phyloP scores from a whole-genome alignment of 2,329 filamentous ascomycete species.

The Cladobotryum mycophilum region DNA sequence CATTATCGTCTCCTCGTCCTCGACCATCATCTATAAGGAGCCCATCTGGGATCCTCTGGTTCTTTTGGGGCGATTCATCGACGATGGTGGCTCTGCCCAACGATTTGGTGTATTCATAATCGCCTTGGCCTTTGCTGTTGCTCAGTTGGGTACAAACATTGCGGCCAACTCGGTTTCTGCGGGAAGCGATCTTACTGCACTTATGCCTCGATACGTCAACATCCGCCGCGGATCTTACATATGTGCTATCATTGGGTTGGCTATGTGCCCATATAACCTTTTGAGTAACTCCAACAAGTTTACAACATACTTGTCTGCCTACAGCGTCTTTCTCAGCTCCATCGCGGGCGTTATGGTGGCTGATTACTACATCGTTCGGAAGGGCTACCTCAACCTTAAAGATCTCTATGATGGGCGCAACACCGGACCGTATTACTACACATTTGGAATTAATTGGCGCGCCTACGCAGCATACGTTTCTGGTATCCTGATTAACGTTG shows the following conservation, averaged over 20 bases:
- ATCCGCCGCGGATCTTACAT: constrained; percentile 85
- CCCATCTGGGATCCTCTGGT: constrained; percentile 69
- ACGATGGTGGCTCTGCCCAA: constrained; percentile 61
- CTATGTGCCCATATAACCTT: constrained; percentile 83
- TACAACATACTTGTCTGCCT: constrained; percentile 85
- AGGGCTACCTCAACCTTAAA: constrained; percentile 71
- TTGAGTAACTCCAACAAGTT: constrained; percentile 72
- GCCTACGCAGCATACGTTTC: constrained; percentile 76
- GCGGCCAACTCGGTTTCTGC: constrained; percentile 81
- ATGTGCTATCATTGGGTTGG: constrained; percentile 70
- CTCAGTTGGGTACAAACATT: constrained; percentile 81
- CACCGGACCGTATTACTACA: constrained; percentile 66
- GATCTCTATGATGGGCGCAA: constrained; percentile 70
- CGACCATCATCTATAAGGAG: constrained; percentile 58
- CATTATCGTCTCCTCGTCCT: constrained; percentile 70
- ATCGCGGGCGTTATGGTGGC: constrained; percentile 86
- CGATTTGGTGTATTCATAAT: constrained; percentile 74
- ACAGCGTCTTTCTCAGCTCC: constrained; percentile 88
- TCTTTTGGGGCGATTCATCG: constrained; percentile 60
- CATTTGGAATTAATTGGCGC: constrained; percentile 70
- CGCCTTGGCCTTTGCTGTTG: constrained; percentile 63
- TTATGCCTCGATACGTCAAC: constrained; percentile 72
- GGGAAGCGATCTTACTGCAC: constrained; percentile 74
- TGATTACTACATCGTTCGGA: constrained; percentile 83
- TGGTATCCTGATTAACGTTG: constrained; percentile 84